Percentiles rank a stretch among this genome's conserved stretches.
Evolutionary conservation across 2,329 filamentous ascomycete species (phyloP).

Genomic region (Aspergillus fructus): DNA sequence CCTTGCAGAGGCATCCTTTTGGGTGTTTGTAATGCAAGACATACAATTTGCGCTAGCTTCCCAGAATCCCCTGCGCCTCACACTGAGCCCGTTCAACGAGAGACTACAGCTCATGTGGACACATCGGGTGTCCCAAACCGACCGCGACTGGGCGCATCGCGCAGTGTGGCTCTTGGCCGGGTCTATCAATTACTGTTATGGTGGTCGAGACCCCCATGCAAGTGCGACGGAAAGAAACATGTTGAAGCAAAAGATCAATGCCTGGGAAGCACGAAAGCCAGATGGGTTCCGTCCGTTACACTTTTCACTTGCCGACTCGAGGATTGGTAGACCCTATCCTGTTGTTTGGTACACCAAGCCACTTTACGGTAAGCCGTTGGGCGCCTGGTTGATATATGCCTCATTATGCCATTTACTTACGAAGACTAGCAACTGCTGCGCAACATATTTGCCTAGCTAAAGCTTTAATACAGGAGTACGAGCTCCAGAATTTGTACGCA

Average conservation of each 20-base stretch:
- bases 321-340: constrained; percentile 31
- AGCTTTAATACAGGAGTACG: constrained; percentile 25
- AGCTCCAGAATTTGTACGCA: constrained; percentile 20
- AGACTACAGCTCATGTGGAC: constrained; percentile 30
- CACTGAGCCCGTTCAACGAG: constrained; percentile 32
- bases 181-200: constrained; percentile 35
- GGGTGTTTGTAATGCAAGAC: constrained; percentile 38
- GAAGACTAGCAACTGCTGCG: constrained; percentile 27
- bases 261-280: constrained; percentile 29
- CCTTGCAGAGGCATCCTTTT: constrained; percentile 36
- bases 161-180: constrained; percentile 36
- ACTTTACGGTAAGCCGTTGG: constrained; percentile 27
- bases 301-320: constrained; percentile 26
- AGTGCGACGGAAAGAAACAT: constrained; percentile 18
- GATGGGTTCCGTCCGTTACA: constrained; percentile 32
- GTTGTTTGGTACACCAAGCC: constrained; percentile 33
- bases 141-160: constrained; percentile 34
- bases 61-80: constrained; percentile 32
- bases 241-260: constrained; percentile 25
- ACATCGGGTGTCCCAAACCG: constrained; percentile 22
- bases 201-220: constrained; percentile 20
- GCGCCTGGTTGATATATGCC: neutral
- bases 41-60: constrained; percentile 35
- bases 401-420: constrained; percentile 1
- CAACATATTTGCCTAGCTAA: constrained; percentile 37